Base-by-base conservation (phyloP, 768 basidiomycete genomes). In the Kwoniella dendrophila region DNA sequence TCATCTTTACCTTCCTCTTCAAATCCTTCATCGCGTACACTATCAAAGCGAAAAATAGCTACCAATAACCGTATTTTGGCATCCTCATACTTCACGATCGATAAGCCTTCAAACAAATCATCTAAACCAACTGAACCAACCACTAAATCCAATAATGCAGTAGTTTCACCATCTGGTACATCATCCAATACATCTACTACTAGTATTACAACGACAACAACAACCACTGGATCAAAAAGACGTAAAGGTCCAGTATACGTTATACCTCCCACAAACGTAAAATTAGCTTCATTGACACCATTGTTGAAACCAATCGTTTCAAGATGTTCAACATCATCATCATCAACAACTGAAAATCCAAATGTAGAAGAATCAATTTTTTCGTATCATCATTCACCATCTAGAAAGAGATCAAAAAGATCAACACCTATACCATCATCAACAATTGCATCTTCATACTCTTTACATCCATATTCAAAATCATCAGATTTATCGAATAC, bases 391-490 rank as follows among this genome's bases (percentile, higher is more conserved):
- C 36, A n/a, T 27, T 55, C 60, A 5, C 60, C 53, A 40, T 41
- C 53, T 14, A 29, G 60, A 7, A 60, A 54, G 34, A 26, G 33
- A 34, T 58, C 45, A 4, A 47, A 29, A 30, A 58, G 49, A 48
- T 56, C 54, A 26, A 58, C 33, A 34, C 45, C 56, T 40, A 38
- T 44, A 40, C 53, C 45, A 10, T 11, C 14, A 52, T 22, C 12
- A 24, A 33, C 40, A 3, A n/a, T n/a, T n/a, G n/a, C n/a, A n/a
- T n/a, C 54, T 33, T 55, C 55, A 12, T 20, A 54, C 18, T 26
- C 11, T 16, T 41, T 63, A n/a, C 65, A 67, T 47, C 66, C 66
- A 14, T 70, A 70, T 38, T 67, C 63, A 33, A 62, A 56, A 32
- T 22, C 59, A 5, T 33, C 56, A 2, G 69, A 70, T 47, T 33